Base-by-base conservation (phyloP, 768 basidiomycete species). In the Clitopilus passeckerianus region DNA sequence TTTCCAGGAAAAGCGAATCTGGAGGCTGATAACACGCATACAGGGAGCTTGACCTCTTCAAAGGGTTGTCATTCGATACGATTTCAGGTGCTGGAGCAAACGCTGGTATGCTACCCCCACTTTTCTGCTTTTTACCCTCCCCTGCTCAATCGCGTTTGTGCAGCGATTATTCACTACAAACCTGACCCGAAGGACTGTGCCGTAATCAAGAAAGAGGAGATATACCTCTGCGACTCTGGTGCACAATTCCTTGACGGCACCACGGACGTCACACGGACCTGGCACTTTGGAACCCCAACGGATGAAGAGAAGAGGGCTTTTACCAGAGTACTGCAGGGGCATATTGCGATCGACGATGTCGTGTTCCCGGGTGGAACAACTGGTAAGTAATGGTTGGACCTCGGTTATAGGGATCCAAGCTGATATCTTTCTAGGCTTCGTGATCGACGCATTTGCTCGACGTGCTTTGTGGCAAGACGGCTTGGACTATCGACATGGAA, bases 31-130 rank as follows among this genome's bases (percentile, higher is more conserved):
- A 10, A 2, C 23, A 27, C 8, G 6, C 41, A 8, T n/a, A 33
- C 59, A 95, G 93, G 8, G 86, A 94, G 68, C 79, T 91, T 22
- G 82, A 84, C 27, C 67, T 86, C 54, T 99, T 93, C 81, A 86
- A 82, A 63, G 96, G 96, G 0, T 74, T 95, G 14, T 95, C 93
- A 1, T 99, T 99, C 71, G 72, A 83, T 0, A 97, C 97, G 0
- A 98, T 99, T 57, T 97, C 95, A 0, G 89, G 92, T 0, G 86
- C 91, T 5, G 96, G 96, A 0, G 86, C 95, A 0, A 98, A 98
- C 68, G 94, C 86, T 61, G 93, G 93, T 93, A 68, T 30, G 82
- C 72, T 30, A n/a, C 52, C 6, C 43, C 41, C 34, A 7, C 24
- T 34, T 24, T 60, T 22, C 15, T 34, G 57, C 20, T 6, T 55